Evolutionary conservation across 768 basidiomycete genomes (phyloP).

Genomic region (Rhizopogon roseolus): DNA sequence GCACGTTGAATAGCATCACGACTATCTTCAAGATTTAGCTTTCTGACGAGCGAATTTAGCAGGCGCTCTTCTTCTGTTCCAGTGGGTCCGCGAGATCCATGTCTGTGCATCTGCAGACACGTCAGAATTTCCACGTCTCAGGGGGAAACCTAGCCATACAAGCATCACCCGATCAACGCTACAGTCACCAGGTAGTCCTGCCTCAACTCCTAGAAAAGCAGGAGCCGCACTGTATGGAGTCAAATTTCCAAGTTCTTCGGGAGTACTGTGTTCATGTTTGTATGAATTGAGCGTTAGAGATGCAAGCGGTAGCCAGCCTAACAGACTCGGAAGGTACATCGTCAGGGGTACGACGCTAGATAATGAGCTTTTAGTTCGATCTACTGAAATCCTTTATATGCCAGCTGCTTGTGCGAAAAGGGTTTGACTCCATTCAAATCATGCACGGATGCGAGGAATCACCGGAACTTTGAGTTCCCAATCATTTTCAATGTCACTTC

Average conservation of each 20-base stretch:
- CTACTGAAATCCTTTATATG: neutral
- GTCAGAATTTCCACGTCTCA: neutral
- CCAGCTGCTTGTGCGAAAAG: too few relatives aligned
- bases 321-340: neutral
- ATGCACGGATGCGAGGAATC: neutral
- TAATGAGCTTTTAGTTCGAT: neutral
- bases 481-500: too few relatives aligned
- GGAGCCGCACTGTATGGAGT: slow-evolving; percentile 26
- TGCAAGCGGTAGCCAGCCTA: neutral
- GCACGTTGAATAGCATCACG: slow-evolving; percentile 19
- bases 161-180: slow-evolving; percentile 29
- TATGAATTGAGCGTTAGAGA: neutral
- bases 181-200: slow-evolving; percentile 25
- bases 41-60: slow-evolving; percentile 28
- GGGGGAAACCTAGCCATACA: slow-evolving; percentile 9
- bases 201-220: slow-evolving; percentile 17
- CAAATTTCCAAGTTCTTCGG: slow-evolving; percentile 22
- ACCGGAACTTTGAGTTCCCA: neutral
- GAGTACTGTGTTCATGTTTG: neutral
- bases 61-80: slow-evolving; percentile 18
- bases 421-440: neutral
- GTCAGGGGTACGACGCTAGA: neutral
- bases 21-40: slow-evolving; percentile 18
- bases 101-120: slow-evolving; percentile 31
- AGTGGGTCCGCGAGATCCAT: slow-evolving; percentile 35